A percentile compares a stretch with the other conserved stretches of the same genome.
These are phyloP conservation scores for Geotrichum restrictum DNA, from an alignment of 1,139 yeast genomes.

Conservation along the genomic window DNA sequence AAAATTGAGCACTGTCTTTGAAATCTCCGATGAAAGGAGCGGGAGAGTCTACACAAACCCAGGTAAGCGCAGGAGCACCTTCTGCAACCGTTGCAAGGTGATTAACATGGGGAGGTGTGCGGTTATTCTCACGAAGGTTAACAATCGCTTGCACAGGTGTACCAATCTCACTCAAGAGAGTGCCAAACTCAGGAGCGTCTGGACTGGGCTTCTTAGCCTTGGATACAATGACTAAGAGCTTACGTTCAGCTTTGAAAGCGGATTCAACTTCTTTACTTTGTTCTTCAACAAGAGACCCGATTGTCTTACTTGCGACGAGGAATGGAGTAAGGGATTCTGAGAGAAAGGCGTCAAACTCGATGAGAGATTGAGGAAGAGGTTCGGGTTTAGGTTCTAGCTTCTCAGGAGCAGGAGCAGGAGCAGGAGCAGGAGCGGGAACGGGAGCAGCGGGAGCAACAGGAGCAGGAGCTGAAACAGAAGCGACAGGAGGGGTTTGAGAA, in stretches of 20 bases:
- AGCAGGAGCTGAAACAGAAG: conserved; percentile 6
- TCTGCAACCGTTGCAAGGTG: conserved; percentile 82
- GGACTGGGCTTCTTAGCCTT: conserved; percentile 59
- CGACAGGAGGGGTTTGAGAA: no score
- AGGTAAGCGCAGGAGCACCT: conserved; percentile 84
- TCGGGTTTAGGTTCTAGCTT: conserved; percentile 23
- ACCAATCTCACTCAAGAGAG: conserved; percentile 67
- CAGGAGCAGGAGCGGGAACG: conserved; percentile 23
- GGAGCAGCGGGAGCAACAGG: conserved; percentile 23
- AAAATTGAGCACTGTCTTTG: conserved; percentile 88
- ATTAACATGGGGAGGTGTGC: conserved; percentile 60
- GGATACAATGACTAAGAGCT: conserved; percentile 57
- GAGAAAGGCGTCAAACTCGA: conserved; percentile 54
- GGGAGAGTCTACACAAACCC: conserved; percentile 78
- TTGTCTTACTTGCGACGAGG: conserved; percentile 18
- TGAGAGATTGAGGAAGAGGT: conserved; percentile 30
- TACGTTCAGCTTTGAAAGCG: conserved; percentile 60
- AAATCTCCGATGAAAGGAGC: conserved; percentile 72
- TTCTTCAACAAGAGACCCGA: conserved; percentile 22
- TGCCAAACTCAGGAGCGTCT: conserved; percentile 50
- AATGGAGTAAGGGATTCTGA: conserved; percentile 57
- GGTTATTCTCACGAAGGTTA: conserved; percentile 64
- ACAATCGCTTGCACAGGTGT: conserved; percentile 55
- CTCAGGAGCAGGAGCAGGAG: conserved; percentile 26
- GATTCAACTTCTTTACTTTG: conserved; percentile 39